Evolutionary conservation across 2,329 filamentous ascomycete species (phyloP), one percentile per base, ranked within the genome.

Genomic region (Xylaria sp.): DNA sequence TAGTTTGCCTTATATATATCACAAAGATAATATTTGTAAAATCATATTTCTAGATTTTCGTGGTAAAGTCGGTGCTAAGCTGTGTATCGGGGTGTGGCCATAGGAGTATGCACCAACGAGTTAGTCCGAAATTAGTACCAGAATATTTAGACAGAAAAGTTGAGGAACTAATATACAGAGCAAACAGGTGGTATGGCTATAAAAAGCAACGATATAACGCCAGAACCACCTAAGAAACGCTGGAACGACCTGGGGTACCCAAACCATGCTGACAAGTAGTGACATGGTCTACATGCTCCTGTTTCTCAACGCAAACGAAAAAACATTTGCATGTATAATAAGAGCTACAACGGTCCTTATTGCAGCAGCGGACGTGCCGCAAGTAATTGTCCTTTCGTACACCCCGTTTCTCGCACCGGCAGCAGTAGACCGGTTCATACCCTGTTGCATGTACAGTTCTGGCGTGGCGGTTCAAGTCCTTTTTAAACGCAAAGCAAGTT

Each of bases 401-500:
- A 7, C 18, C 23, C 1, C 3, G 1, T 12, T 57, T 36, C 20
- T 25, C 18, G 7, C 60, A 63, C 5, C 41, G 52, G 23, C 52
- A 63, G 18, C n/a, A 13, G 18, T 57, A 63, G 2, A 30, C 10
- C 20, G 12, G 20, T 4, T 36, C 60, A 6, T 39, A 7, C 2
- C 15, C n/a, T 20, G n/a, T 34, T 9, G 15, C 20, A 39, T 63
- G 41, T 20, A 63, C 52, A 10, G 30, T 57, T 20, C 15, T 3
- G 4, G 39, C 15, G 43, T 66, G 64, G n/a, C 64, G 58, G 1
- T 25, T 48, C 5, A 57, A 39, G 12, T 57, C 52, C 9, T 63
- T 63, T 15, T 30, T 36, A 36, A 41, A 25, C 46, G 15, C 32
- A 8, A 60, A 60, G 15, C 46, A 30, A 30, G 25, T 25, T 4